These are phyloP conservation scores for Kodamaea lidongshanica DNA, from an alignment of 805 yeast genomes.

Conservation along the genomic window DNA sequence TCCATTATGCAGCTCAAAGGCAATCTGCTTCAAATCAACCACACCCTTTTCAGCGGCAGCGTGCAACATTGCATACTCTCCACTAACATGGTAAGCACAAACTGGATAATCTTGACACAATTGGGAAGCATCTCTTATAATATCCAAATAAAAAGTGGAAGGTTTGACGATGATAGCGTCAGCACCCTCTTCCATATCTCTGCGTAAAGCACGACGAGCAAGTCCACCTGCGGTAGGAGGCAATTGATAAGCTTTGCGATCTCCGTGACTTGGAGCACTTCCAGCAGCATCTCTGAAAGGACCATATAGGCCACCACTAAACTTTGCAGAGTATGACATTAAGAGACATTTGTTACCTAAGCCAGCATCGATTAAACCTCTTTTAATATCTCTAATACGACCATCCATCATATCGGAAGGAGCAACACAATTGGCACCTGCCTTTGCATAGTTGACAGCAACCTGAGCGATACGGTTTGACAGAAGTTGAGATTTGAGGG, in stretches of 20 bases:
- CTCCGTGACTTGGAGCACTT: slow-evolving; percentile 82
- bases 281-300: slow-evolving; percentile 99
- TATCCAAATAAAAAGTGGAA: slow-evolving; percentile 88
- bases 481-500: slow-evolving; percentile 66
- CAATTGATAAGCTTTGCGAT: slow-evolving; percentile 86
- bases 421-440: slow-evolving; percentile 94
- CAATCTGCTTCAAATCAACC: slow-evolving; percentile 74
- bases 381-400: slow-evolving; percentile 79
- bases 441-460: slow-evolving; percentile 89
- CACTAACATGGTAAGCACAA: slow-evolving; percentile 94
- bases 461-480: slow-evolving; percentile 87
- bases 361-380: slow-evolving; percentile 71
- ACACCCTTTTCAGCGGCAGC: slow-evolving; percentile 97
- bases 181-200: slow-evolving; percentile 90
- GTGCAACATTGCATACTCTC: slow-evolving; percentile 95
- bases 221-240: slow-evolving; percentile 91
- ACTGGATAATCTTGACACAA: slow-evolving; percentile 81
- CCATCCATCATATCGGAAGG: slow-evolving; percentile 99
- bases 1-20: slow-evolving; percentile 86
- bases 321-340: slow-evolving; percentile 92
- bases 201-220: slow-evolving; percentile 81
- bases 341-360: slow-evolving; percentile 84
- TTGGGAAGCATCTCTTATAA: slow-evolving; percentile 80
- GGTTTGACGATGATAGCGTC: slow-evolving; percentile 96
- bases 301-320: slow-evolving; percentile 85